Evolutionary conservation across 371 early-diverging fungal genomes (phyloP), one percentile per base, ranked within the genome.

Genomic region (Rhizopus arrhizus): DNA sequence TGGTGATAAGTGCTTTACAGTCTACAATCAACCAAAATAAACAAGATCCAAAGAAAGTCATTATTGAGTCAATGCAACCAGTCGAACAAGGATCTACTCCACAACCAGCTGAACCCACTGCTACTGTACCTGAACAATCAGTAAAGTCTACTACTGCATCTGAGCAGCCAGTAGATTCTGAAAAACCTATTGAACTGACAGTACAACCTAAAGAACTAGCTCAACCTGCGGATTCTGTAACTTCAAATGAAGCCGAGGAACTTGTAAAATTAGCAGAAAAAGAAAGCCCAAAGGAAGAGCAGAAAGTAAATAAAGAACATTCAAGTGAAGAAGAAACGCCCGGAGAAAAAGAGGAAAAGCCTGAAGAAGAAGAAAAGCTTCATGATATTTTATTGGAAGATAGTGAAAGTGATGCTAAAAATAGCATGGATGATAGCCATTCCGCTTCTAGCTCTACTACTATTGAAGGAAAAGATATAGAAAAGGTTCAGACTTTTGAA

Each of bases 1-100:
- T 53, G 47, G 68, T 68, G 33, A 68, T 68, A 9, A 59, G 53
- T 52, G 67, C 63, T 4, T 61, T 71, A 42, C 64, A 64, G 42
- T 33, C 52, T 22, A 56, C 70, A 35, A 33, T 66, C 8, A 59
- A 59, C n/a, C 60, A 68, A 55, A 61, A 58, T 22, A 54, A 62
- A 49, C 41, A 58, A 54, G 61, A 48, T 31, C 22, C 22, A 22
- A 22, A 22, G 22, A 22, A 43, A 43, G 43, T 13, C 5, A 43
- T 5, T 43, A 2, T 36, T 36, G 36, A 22, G 22, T 22, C 22
- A 22, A 22, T 22, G 22, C 22, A 22, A 22, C 22, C 22, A 22
- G 22, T 22, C 22, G 22, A 22, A 22, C 22, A 22, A 22, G 22
- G 22, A 22, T 22, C 22, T 22, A 22, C 22, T 2, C 2, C 22